Evolutionary conservation across 768 basidiomycete species (phyloP), one percentile per base, ranked within the genome.

Genomic region (Lactarius hengduanensis): DNA sequence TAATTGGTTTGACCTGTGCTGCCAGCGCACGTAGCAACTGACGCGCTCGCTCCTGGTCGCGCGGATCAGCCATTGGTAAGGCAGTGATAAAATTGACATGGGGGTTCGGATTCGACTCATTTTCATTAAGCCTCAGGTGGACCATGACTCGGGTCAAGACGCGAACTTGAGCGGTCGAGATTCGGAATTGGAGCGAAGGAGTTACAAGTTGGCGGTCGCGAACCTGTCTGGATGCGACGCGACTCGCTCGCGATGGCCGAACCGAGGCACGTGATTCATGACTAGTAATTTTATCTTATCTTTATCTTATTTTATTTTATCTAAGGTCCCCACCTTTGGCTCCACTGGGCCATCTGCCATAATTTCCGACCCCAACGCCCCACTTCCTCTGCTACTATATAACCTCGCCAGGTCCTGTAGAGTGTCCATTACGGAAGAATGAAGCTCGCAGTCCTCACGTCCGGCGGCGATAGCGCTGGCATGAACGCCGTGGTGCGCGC

Each of bases 401-500:
- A 63, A 36, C 22, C 34, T 62, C 36, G 22, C 43, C 18, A 57
- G 59, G 22, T n/a, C 28, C 15, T 62, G 63, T 18, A 20, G n/a
- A 34, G 40, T 20, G 16, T 34, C 5, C 16, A 53, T 2, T 6
- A 63, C 45, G 34, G 16, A 59, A 72, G 61, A 58, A 93, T 95
- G 87, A 95, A 94, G 81, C 84, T 97, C 74, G 96, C 96, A 0
- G 90, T 96, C 59, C 85, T 98, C 70, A 99, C 97, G 1, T 92
- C 90, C 2, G 97, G 96, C 56, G 96, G 97, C 74, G 97, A 99
- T 82, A 94, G 92, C 78, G 96, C 97, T 61, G 97, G 97, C 73
- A 94, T 95, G 93, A 96, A 96, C 75, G 94, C 94, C 38, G 92
- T 88, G 63, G 96, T 99, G 61, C 91, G 97, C 71, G 84, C 95